Conservation (phyloP, 2,329 filamentous ascomycete genomes). For the Rhinocladiella mackenziei region DNA sequence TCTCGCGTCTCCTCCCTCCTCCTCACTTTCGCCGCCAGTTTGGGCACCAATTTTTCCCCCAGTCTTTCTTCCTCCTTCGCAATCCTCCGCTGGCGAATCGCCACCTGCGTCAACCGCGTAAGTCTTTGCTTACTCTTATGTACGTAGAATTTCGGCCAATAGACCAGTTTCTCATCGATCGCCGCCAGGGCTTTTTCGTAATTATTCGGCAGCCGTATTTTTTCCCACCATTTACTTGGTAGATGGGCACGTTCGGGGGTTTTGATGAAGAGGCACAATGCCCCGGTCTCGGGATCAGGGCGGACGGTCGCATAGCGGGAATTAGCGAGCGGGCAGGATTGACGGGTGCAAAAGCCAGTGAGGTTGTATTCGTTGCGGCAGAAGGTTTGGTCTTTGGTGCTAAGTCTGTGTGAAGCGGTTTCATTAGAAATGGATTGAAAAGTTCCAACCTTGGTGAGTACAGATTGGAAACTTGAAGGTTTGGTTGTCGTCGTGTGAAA, state of each 20-base stretch:
- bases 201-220: slow-evolving; percentile 82
- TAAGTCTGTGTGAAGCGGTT: slow-evolving; percentile 48
- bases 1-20: slow-evolving; percentile 71
- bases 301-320: slow-evolving; percentile 89
- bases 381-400: slow-evolving; percentile 83
- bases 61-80: slow-evolving; percentile 85
- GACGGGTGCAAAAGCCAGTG: slow-evolving; percentile 75
- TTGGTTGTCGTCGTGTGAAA: background rate
- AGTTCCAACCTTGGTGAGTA: background rate
- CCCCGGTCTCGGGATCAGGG: slow-evolving; percentile 71
- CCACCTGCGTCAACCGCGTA: slow-evolving; percentile 86
- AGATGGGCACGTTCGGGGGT: slow-evolving; percentile 83
- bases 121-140: slow-evolving; percentile 97
- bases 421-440: slow-evolving; percentile 9
- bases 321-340: slow-evolving; percentile 88
- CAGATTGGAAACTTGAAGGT: background rate
- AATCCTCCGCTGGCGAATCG: slow-evolving; percentile 69
- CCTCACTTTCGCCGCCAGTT: slow-evolving; percentile 84
- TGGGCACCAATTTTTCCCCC: slow-evolving; percentile 82
- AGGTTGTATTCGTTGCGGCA: slow-evolving; percentile 94
- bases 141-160: slow-evolving; percentile 89
- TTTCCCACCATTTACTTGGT: slow-evolving; percentile 91
- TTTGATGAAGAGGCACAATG: slow-evolving; percentile 95
- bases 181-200: slow-evolving; percentile 85
- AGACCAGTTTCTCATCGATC: slow-evolving; percentile 79